Percentiles rank a stretch among this genome's conserved stretches.
Evolutionary conservation across 805 yeast species (phyloP).

Genomic region (Starmerella bombi): DNA sequence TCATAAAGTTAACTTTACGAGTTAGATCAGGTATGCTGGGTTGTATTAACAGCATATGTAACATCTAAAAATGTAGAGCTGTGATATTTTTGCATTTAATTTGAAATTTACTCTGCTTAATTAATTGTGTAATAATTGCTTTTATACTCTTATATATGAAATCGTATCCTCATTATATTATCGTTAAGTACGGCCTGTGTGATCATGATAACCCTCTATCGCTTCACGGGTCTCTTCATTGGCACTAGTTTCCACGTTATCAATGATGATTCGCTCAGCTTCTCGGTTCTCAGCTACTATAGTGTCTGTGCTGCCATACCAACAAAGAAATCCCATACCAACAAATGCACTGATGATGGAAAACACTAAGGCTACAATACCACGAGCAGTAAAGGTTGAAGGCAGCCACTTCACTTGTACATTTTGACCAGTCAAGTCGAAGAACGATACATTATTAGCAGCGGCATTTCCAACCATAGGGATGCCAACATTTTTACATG

Average conservation of each 20-base stretch:
- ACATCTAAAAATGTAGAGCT: too few relatives aligned
- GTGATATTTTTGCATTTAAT: too few relatives aligned
- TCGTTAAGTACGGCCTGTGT: too few relatives aligned
- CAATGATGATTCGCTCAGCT: slow-evolving; percentile 16
- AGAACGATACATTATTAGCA: slow-evolving; percentile 48
- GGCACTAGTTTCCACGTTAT: slow-evolving; percentile 4
- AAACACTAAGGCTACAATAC: slow-evolving; percentile 87
- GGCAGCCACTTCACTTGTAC: slow-evolving; percentile 59
- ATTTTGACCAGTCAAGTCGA: slow-evolving; percentile 64
- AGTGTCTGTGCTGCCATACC: slow-evolving; percentile 75
- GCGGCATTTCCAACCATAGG: slow-evolving; percentile 75
- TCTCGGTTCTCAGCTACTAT: slow-evolving; percentile 11
- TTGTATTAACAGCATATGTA: too few relatives aligned
- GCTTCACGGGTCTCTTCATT: slow-evolving; percentile 6
- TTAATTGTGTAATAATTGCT: too few relatives aligned
- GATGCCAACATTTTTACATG: slow-evolving; percentile 48
- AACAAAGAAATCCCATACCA: slow-evolving; percentile 62
- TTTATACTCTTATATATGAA: too few relatives aligned
- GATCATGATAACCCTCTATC: not conserved
- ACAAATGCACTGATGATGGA: slow-evolving; percentile 73
- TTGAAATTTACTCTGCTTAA: too few relatives aligned
- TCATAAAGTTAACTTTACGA: too few relatives aligned
- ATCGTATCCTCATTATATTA: too few relatives aligned
- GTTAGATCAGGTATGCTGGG: too few relatives aligned
- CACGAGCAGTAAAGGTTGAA: slow-evolving; percentile 83